Evolutionary conservation across 208 protist genomes (phyloP).

Genomic region (Naegleria lovaniensis): DNA sequence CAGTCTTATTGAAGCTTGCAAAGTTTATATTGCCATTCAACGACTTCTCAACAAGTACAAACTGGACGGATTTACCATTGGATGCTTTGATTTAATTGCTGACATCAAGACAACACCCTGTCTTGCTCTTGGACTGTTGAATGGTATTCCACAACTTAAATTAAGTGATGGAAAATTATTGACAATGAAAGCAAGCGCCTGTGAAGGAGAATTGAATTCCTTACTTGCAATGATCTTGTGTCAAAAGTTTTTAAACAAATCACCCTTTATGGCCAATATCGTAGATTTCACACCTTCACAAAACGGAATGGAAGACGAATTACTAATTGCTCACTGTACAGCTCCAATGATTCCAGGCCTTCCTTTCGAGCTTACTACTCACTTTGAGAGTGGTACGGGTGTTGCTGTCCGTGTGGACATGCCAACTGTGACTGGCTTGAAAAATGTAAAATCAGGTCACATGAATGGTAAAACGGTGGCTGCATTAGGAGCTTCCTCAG

Average conservation of each 20-base stretch:
- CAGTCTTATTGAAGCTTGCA: not conserved
- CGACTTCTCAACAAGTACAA: not conserved
- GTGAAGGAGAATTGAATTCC: not conserved
- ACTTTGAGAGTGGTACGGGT: not conserved
- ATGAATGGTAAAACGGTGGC: not conserved
- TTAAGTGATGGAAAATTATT: not conserved
- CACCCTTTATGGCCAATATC: not conserved
- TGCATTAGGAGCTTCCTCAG: not conserved
- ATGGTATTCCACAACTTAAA: not conserved
- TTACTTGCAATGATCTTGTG: not conserved
- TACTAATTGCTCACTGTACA: not conserved
- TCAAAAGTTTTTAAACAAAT: constrained; percentile 6
- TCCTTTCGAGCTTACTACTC: not conserved
- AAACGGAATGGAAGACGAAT: not conserved
- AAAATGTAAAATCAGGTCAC: not conserved
- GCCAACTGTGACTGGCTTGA: not conserved
- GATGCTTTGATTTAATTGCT: not conserved
- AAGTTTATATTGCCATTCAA: not conserved
- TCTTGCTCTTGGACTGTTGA: not conserved
- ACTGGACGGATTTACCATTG: not conserved
- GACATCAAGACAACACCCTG: not conserved
- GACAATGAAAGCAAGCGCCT: not conserved
- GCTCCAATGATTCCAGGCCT: not conserved
- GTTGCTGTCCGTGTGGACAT: not conserved
- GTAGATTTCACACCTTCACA: not conserved